Conservation (phyloP, 202 grass and related monocot genomes). For the Eragrostis tef region DNA sequence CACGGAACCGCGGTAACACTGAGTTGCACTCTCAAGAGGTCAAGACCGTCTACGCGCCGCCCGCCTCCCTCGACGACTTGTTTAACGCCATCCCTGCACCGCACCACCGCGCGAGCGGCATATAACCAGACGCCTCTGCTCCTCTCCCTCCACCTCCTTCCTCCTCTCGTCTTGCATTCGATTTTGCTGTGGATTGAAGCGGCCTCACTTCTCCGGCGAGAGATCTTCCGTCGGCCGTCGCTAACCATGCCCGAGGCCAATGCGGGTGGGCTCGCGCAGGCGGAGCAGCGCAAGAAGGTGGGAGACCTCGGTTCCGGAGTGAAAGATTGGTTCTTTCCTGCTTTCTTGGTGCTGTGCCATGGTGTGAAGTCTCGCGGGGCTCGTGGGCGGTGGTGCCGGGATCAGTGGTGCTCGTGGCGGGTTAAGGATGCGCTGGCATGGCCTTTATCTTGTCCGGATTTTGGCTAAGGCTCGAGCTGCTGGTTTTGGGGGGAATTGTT, state of each 20-base stretch:
- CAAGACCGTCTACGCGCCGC: slow-evolving; percentile 25
- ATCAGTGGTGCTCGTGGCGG: neutral
- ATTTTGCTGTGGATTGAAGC: slow-evolving; percentile 9
- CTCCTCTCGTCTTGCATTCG: neutral
- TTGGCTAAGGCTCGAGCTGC: neutral
- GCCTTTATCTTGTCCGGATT: slow-evolving; percentile 8
- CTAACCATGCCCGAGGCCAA: slow-evolving; percentile 54
- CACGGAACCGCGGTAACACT: too few relatives aligned
- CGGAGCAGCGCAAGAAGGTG: slow-evolving; percentile 60
- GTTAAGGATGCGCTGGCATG: neutral
- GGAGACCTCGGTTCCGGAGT: slow-evolving; percentile 15
- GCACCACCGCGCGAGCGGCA: slow-evolving; percentile 3
- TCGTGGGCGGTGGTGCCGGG: neutral
- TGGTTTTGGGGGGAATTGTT: neutral
- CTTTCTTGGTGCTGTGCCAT: slow-evolving; percentile 6
- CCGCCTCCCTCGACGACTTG: slow-evolving; percentile 6
- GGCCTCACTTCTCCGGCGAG: slow-evolving; percentile 23
- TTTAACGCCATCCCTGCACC: neutral
- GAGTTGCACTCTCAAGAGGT: too few relatives aligned
- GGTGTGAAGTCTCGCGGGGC: neutral
- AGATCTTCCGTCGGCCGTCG: neutral
- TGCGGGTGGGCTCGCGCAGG: slow-evolving; percentile 43
- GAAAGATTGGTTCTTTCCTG: slow-evolving; percentile 32
- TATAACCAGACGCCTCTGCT: slow-evolving; percentile 5
- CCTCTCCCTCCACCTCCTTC: neutral